Base-by-base conservation (phyloP, 2,329 filamentous ascomycete species). In the Arthrobotrys entomopaga region DNA sequence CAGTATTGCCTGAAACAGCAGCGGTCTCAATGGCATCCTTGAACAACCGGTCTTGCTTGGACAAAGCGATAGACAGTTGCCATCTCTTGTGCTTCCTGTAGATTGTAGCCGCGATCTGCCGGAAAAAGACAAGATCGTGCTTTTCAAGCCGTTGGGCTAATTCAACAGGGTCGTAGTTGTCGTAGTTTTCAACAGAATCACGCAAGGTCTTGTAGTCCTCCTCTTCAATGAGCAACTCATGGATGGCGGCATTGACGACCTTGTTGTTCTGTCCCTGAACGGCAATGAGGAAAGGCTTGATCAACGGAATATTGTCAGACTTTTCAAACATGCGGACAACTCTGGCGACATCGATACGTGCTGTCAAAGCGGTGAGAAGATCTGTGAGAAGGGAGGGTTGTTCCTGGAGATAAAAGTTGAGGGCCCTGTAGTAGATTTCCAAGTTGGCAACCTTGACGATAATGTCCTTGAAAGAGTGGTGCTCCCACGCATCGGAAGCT, bases 21-120 rank as follows among this genome's bases (percentile, higher is more conserved):
- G 96, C 88, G 13, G 95, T 99, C 86, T 99, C 95, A 77, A 99
- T 98, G 24, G 96, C 95, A 83, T 99, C 95, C 86, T 97, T 98
- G 90, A 95, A 99, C 15, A 99, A 86, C 87, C 97, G 98, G 85
- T 99, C 95, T 82, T 99, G 94, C 87, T 99, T 99, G 15, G 94
- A 98, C 53, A 99, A 85, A 38, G 92, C 88, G 82, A 99, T 99
- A 2, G 93, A 97, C 85, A 98, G 98, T 85, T 98, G 94, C 96
- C 96, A 99, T 77, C 95, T 89, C 90, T 98, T 98, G 86, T 97
- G 98, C 87, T 98, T 99, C 82, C 96, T 93, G 85, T 98, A 99
- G 82, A 99, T 99, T 83, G 87, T 97, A 77, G 96, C 93, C 3
- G 95, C 95, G 80, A 99, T 97, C 83, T 99, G 95, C 80, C 95